phyloP scores from a whole-genome alignment of 441 rosid genomes.

The Corymbia citriodora region DNA sequence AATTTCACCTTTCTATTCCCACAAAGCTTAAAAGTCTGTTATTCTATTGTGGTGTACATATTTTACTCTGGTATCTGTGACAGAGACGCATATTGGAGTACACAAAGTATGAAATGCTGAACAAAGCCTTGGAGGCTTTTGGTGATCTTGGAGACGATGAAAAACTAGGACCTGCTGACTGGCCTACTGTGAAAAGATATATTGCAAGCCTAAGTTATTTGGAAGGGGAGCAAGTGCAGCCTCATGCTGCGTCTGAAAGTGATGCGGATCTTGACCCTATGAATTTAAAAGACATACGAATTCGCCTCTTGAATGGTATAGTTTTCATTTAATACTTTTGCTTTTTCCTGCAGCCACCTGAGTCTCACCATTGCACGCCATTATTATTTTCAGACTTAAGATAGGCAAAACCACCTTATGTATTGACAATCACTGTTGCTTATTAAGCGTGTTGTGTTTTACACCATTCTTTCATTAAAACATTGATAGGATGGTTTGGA shows the following conservation, averaged over 20 bases:
- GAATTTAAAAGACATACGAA: constrained; percentile 63
- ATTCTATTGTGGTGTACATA: not conserved
- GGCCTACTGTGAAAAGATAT: constrained; percentile 70
- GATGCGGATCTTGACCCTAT: constrained; percentile 42
- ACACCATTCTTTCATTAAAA: not conserved
- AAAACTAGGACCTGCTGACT: constrained; percentile 93
- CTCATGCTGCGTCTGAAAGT: constrained; percentile 35
- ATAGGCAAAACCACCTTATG: not conserved
- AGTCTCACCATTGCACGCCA: not conserved
- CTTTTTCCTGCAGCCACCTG: not conserved
- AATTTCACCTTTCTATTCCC: not conserved
- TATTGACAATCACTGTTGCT: not conserved
- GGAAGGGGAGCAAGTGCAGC: constrained; percentile 42
- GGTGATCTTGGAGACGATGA: constrained; percentile 88
- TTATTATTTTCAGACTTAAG: not conserved
- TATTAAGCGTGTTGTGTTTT: not conserved
- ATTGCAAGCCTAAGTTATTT: constrained; percentile 54
- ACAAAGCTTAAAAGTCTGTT: not conserved
- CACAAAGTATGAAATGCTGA: constrained; percentile 87
- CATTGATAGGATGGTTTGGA: not conserved
- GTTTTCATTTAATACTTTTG: not conserved
- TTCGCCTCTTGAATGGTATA: constrained; percentile 82
- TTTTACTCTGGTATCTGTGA: constrained; percentile 5
- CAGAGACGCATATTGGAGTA: constrained; percentile 80
- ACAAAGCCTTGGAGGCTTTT: constrained; percentile 72